Evolutionary conservation across 2,329 filamentous ascomycete genomes (phyloP), one percentile per base, ranked within the genome.

Genomic region (Tympanopsis confertula): DNA sequence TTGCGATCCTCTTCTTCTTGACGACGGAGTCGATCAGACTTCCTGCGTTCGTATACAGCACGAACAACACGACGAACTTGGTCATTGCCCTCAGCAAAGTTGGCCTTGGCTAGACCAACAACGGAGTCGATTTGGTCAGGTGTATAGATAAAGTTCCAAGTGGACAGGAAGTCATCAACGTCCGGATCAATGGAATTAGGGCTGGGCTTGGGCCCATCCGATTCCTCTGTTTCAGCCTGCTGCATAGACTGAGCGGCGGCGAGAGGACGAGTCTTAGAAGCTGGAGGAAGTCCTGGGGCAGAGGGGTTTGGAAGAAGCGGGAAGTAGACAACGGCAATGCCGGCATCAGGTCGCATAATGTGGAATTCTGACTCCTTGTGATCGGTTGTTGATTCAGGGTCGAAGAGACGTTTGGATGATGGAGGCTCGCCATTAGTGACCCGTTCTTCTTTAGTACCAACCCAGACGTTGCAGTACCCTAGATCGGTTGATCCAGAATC

Each of bases 61-160:
- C 69, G 57, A 0, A 82, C 68, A 1, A 76, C 74, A 19, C 68
- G 58, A 47, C 69, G 75, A n/a, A 75, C 73, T 47, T 73, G 66
- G 37, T 74, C 72, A 14, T 68, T 62, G 3, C 78, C 76, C 46
- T 77, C 72, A 2, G 66, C 56, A 45, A 76, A 82, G 50, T 82
- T 82, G 1, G 72, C 73, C 32, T 69, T 62, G 2, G 78, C 78
- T 15, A 82, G 61, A 4, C 63, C 61, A 5, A 80, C 71, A 1
- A 80, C 75, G 4, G 66, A 64, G 42, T 82, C 77, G 39, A 82
- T 69, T 48, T 82, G 71, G 39, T 80, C 71, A 0, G 74, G 67
- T 3, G 74, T 79, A 49, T 82, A 82, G 20, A 81, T 67, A 47
- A 82, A 82, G 45, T 82, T 82, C 78, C 78, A 82, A 0, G 78